phyloP scores from a whole-genome alignment of 169 alveolate species.

The Babesia bigemina region DNA sequence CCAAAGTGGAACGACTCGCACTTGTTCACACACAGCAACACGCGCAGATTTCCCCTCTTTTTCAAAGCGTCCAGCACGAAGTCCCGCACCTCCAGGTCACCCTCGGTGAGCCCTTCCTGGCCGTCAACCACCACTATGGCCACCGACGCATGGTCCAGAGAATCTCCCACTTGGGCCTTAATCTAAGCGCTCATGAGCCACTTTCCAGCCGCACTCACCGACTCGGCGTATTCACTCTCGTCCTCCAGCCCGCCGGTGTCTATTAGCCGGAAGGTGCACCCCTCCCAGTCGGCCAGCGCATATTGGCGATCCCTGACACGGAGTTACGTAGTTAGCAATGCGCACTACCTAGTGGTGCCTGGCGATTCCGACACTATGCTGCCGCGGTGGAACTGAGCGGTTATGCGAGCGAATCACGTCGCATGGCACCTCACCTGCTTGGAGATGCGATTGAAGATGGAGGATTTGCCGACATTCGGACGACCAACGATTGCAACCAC shows the following conservation, averaged over 20 bases:
- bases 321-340: neutral
- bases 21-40: slow-evolving; percentile 74
- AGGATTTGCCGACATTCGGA: slow-evolving; percentile 80
- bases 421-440: slow-evolving; percentile 46
- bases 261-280: slow-evolving; percentile 71
- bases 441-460: slow-evolving; percentile 77
- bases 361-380: slow-evolving; percentile 72
- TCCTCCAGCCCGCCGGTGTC: slow-evolving; percentile 79
- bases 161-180: slow-evolving; percentile 19
- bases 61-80: slow-evolving; percentile 17
- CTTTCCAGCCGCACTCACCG: slow-evolving; percentile 49
- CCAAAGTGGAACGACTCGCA: slow-evolving; percentile 78
- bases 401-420: neutral
- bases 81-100: slow-evolving; percentile 44
- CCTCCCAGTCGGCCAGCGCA: slow-evolving; percentile 79
- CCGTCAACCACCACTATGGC: slow-evolving; percentile 79
- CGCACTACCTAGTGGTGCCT: slow-evolving; percentile 71
- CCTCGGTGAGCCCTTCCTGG: slow-evolving; percentile 54
- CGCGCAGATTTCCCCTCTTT: slow-evolving; percentile 29
- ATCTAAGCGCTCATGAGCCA: slow-evolving; percentile 7
- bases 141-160: slow-evolving; percentile 73
- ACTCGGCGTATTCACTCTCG: slow-evolving; percentile 67
- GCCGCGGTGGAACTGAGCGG: slow-evolving; percentile 74
- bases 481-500: slow-evolving; percentile 77
- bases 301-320: slow-evolving; percentile 70